Conservation (phyloP, 208 protist genomes). For the Leishmania amazonensis region DNA sequence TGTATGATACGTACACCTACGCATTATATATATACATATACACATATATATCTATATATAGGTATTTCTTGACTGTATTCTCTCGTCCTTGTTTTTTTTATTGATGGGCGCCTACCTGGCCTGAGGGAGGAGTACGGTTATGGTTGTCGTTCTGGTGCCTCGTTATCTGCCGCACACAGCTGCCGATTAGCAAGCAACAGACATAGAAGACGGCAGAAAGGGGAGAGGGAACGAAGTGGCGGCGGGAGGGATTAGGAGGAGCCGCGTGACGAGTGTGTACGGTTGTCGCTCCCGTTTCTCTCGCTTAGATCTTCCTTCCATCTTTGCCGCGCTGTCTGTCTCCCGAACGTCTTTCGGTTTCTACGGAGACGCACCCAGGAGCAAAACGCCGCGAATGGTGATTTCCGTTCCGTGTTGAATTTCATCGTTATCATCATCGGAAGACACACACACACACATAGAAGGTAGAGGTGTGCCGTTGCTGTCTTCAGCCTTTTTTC, state of each 20-base stretch:
- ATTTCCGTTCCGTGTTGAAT: not conserved
- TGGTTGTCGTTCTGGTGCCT: not conserved
- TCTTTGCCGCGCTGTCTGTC: not conserved
- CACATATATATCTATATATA: not conserved
- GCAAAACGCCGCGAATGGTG: not conserved
- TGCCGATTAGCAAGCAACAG: not conserved
- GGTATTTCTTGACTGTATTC: not conserved
- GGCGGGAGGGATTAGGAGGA: too few relatives aligned
- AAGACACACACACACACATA: not conserved
- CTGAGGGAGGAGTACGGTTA: too few relatives aligned
- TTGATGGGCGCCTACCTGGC: not conserved
- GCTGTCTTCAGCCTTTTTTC: not conserved
- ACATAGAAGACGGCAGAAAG: not conserved
- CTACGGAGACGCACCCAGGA: not conserved
- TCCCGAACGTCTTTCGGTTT: not conserved
- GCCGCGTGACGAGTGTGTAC: too few relatives aligned
- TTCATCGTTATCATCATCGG: not conserved
- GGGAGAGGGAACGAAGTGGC: not conserved
- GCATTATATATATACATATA: not conserved
- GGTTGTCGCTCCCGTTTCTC: too few relatives aligned
- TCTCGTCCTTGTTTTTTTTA: not conserved
- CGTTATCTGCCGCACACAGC: not conserved
- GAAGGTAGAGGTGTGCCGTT: not conserved
- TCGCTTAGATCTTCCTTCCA: too few relatives aligned
- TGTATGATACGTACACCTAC: not conserved